Evolutionary conservation across 192 early-diverging fungal species (phyloP), one percentile per base, ranked within the genome.

Genomic region (Bifiguratus adelaidae): DNA sequence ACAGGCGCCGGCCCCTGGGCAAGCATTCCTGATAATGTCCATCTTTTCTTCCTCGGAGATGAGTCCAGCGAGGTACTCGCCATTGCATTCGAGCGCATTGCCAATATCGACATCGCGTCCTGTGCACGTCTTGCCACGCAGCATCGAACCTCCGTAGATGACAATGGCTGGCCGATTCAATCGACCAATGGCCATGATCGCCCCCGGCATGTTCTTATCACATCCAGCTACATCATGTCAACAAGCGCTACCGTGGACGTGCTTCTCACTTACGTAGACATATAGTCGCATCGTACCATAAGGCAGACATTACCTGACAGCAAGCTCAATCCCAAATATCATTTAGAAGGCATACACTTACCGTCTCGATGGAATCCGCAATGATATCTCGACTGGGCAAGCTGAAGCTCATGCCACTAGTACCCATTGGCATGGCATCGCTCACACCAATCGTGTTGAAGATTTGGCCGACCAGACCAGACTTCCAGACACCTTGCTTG

Each of bases 211-310:
- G 71, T 99, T 99, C 73, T 86, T 86, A 60, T 87, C 85, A 55
- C 82, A 81, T 33, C 88, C 90, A 6, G 37, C n/a, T n/a, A n/a
- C n/a, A 19, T 23, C 44, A 15, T 12, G 36, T 12, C 4, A 0
- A 36, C 18, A 8, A 48, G 24, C 15, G 24, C n/a, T 30, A 2
- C 9, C 16, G 33, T 33, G 33, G 18, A 46, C 47, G 27, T 32
- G 34, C 50, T n/a, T 33, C 32, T 33, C 58, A 60, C 27, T 47
- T 52, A 6, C 92, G 95, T 26, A 99, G 67, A 11, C 91, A 88
- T 53, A 99, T 93, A 57, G 96, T 99, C 48, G 81, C 95, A 56
- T 99, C 95, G 49, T 99, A 99, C 89, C 90, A 96, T 58, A 92
- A 85, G 4, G 82, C 91, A 40, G 77, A 67, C 95, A 99, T 99